Percentiles rank a stretch among this genome's conserved stretches.
Evolutionary conservation across 768 basidiomycete genomes (phyloP).

Genomic region (Podaxis mareebaensis): DNA sequence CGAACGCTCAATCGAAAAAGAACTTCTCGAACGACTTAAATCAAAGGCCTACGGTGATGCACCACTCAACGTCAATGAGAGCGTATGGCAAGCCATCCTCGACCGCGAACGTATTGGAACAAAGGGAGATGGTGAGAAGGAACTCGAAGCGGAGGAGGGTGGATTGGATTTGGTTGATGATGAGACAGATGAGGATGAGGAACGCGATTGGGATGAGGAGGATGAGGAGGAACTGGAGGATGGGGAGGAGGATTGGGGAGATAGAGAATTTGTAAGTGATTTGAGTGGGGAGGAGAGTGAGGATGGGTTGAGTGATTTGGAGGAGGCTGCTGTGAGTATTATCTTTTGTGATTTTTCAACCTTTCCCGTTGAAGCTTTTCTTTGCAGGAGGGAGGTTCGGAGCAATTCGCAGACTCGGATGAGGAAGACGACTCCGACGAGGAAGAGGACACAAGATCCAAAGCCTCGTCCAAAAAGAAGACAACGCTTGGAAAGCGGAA

Average conservation of each 20-base stretch:
- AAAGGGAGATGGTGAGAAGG: conserved; percentile 59
- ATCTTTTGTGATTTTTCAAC: neutral
- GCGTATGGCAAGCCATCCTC: conserved; percentile 90
- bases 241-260: conserved; percentile 55
- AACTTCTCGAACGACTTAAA: conserved; percentile 93
- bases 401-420: conserved; percentile 9
- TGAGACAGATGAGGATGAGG: conserved; percentile 55
- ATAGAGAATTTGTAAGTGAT: conserved; percentile 76
- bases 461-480: conserved; percentile 34
- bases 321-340: conserved; percentile 55
- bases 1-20: conserved; percentile 93
- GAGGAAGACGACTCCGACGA: conserved; percentile 27
- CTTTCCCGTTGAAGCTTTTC: neutral
- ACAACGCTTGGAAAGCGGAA: conserved; percentile 70
- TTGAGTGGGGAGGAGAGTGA: conserved; percentile 67
- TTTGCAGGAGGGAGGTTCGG: conserved; percentile 29
- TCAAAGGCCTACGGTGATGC: conserved; percentile 97
- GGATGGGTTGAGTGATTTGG: conserved; percentile 62
- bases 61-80: conserved; percentile 97
- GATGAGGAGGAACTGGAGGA: conserved; percentile 57
- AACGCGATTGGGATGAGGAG: conserved; percentile 38
- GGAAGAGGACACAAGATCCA: conserved; percentile 38
- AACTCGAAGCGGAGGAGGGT: conserved; percentile 36
- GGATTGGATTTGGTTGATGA: conserved; percentile 34
- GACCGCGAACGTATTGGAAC: conserved; percentile 69